These are phyloP conservation scores for Russula olivacea DNA, from an alignment of 768 basidiomycete genomes.

Conservation along the genomic window DNA sequence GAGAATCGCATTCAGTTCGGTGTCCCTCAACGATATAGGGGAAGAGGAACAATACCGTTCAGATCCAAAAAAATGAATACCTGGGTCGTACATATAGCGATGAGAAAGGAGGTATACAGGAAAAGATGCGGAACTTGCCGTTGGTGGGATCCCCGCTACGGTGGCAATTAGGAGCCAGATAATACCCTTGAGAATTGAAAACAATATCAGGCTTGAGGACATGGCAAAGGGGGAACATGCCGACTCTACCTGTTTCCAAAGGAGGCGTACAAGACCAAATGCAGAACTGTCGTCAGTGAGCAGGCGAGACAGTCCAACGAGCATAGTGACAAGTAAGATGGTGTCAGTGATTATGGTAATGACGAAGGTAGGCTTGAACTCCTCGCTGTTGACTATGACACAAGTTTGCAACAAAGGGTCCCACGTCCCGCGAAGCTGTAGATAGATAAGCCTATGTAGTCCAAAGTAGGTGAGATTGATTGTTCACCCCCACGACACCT, in stretches of 20 bases:
- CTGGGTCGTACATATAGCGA: background rate
- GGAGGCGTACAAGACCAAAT: background rate
- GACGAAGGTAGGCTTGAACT: background rate
- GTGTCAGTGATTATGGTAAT: background rate
- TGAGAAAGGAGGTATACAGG: background rate
- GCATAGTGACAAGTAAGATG: background rate
- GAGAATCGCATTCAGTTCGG: background rate
- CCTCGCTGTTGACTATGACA: background rate
- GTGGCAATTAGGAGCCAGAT: background rate
- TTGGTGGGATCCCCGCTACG: background rate
- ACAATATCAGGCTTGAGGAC: background rate
- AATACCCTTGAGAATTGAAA: background rate
- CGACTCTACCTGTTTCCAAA: background rate
- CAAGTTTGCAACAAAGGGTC: background rate
- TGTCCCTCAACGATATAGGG: background rate
- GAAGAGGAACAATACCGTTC: background rate
- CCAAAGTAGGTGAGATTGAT: background rate
- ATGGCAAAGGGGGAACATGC: too few species aligned
- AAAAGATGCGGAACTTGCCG: background rate
- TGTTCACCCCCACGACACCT: background rate
- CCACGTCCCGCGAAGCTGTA: background rate
- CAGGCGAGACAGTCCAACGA: background rate
- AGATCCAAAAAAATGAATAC: background rate
- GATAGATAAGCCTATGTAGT: background rate
- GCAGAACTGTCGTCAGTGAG: background rate